These are phyloP conservation scores for Agastache rugosa DNA, from an alignment of 257 asterid species.

Conservation along the genomic window DNA sequence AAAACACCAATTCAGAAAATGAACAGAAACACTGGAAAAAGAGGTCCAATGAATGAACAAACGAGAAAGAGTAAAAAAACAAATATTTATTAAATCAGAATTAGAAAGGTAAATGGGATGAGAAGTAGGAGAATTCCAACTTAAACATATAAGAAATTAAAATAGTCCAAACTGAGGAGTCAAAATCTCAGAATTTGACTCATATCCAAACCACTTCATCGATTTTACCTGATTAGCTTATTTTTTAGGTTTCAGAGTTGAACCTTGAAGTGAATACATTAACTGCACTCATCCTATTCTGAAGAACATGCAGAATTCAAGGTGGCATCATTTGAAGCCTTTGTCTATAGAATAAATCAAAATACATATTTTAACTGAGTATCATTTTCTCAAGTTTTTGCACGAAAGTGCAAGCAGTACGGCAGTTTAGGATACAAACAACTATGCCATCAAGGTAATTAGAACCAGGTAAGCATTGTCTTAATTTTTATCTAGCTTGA, in stretches of 20 bases:
- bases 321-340: not conserved
- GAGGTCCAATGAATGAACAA: conserved; percentile 7
- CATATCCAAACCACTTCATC: not conserved
- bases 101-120: not conserved
- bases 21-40: conserved; percentile 16
- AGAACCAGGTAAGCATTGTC: not conserved
- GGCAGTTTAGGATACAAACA: not conserved
- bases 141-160: not conserved
- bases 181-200: not conserved
- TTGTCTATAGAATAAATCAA: not conserved
- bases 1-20: conserved; percentile 15
- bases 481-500: not conserved
- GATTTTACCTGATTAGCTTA: not conserved
- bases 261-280: not conserved
- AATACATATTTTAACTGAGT: not conserved
- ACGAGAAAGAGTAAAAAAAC: not conserved
- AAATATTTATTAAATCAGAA: not conserved
- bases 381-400: not conserved
- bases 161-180: not conserved
- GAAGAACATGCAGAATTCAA: not conserved
- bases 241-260: not conserved
- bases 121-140: not conserved
- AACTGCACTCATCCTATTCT: not conserved
- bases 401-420: not conserved
- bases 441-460: not conserved